Base-by-base conservation (phyloP, 441 rosid species). In the Erodium moschatum region DNA sequence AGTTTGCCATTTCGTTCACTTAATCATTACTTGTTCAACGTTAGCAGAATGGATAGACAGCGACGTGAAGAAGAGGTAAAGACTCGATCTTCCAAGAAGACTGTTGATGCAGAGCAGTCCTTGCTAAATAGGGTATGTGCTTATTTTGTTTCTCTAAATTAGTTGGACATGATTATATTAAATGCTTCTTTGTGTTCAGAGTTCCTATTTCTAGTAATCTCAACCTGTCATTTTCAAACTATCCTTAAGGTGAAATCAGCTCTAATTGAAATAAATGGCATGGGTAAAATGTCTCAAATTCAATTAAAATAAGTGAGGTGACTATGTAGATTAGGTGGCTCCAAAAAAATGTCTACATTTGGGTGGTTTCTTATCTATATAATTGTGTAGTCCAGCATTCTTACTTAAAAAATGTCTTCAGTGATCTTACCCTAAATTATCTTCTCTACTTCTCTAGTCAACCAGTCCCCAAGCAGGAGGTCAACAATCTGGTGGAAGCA, bases 21-120 rank as follows among this genome's bases (percentile, higher is more conserved):
- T 80, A 70, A 74, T 64, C 69, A 31, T 67, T 76, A 62, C 16
- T 2, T 68, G 0, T 64, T 15, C 48, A 31, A 46, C 27, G 33
- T 75, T 74, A 50, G 60, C 75, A 95, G 99, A 84, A 87, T 92
- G 97, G 99, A 96, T 73, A 83, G 97, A 79, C 99, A 92, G 65
- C 97, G 98, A 11, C 91, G 97, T 1, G 98, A 96, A 81, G 99
- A 96, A 67, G 99, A 96, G 77, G 77, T 83, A 67, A 96, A 88
- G 81, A 84, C 78, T 70, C 82, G 89, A 80, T 84, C 98, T 44
- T 96, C 99, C 74, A 96, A 86, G 77, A 96, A 90, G 84, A 87
- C 80, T 69, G 69, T 54, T 67, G 99, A 92, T 48, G 90, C 96
- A 27, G 99, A 96, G 82, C 98, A 96, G 73, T 80, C 97, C 69